Evolutionary conservation across 2,329 filamentous ascomycete species (phyloP).

Genomic region (Colletotrichum incanum): DNA sequence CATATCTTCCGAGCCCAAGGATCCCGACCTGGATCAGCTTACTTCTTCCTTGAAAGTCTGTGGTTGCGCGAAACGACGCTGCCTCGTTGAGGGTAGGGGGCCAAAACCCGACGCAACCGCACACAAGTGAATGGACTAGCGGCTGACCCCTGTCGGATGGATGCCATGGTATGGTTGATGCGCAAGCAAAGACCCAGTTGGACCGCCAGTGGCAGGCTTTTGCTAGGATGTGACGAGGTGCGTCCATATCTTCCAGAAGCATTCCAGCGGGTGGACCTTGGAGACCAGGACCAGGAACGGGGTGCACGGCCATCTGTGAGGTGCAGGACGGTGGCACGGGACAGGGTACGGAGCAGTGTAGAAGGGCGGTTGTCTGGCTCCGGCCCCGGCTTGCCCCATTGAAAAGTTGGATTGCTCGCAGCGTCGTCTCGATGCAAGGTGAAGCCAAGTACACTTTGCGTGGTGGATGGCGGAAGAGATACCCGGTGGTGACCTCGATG

Average conservation of each 20-base stretch:
- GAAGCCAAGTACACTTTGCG: slow-evolving; percentile 3
- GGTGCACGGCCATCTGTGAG: slow-evolving; percentile 18
- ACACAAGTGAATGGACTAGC: slow-evolving; percentile 3
- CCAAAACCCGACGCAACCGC: slow-evolving; percentile 19
- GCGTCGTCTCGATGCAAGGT: neutral
- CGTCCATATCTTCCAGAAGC: slow-evolving; percentile 40
- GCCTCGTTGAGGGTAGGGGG: neutral
- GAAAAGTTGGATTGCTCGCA: slow-evolving; percentile 7
- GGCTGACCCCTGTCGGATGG: neutral
- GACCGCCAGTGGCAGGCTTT: slow-evolving; percentile 21
- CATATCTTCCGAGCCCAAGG: slow-evolving; percentile 8
- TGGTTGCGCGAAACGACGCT: slow-evolving; percentile 4
- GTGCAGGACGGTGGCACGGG: slow-evolving; percentile 14
- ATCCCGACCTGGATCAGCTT: neutral
- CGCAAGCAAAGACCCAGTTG: slow-evolving; percentile 33
- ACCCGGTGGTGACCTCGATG: neutral
- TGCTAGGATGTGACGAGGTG: slow-evolving; percentile 18
- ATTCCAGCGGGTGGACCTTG: slow-evolving; percentile 32
- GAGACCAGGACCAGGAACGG: slow-evolving; percentile 13
- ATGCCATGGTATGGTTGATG: neutral
- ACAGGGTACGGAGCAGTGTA: too few species aligned
- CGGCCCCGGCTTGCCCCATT: neutral
- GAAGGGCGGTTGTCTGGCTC: slow-evolving; percentile 7
- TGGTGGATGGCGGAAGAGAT: neutral
- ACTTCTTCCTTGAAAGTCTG: slow-evolving; percentile 1